Evolutionary conservation across 2,329 filamentous ascomycete genomes (phyloP), one percentile per base, ranked within the genome.

Genomic region (Orbilia oligospora): DNA sequence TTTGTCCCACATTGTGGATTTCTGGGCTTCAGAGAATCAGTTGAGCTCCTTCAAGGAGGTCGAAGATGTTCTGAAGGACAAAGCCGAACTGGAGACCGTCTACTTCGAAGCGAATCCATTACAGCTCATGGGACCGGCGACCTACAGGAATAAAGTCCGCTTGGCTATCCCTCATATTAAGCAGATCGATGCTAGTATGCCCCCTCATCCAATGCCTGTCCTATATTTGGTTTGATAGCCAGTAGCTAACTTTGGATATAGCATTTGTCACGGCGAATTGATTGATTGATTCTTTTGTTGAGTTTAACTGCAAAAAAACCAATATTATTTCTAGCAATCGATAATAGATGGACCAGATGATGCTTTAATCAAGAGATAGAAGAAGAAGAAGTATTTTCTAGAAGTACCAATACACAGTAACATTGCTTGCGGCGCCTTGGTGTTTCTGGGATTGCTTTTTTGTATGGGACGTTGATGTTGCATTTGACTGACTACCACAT

Each of bases 131-230:
- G 90, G 89, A 3, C 92, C 92, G n/a, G 92, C 93, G 0, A 85
- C 97, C 79, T 99, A 99, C 85, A 88, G 96, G 83, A 98, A 97
- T 86, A 99, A 99, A 86, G 90, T 99, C 51, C 89, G 91, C 76
- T 85, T 99, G 84, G 92, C 94, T 38, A 85, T 99, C 84, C 96
- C 96, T 72, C 92, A 96, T 84, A 87, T 99, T 66, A 89, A 89
- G 83, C 94, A 99, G 87, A 97, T 99, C 84, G 96, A 99, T 89
- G 96, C 96, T 76, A 97, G 95, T 97, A 87, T 90, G 94, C 93
- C 27, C 16, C 12, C 18, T 6, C 6, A 4, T 10, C 48, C 41
- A 6, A 18, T 53, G 44, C 22, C 48, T 24, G 2, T 14, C 4
- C 10, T 9, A 24, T 14, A 22, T 33, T 22, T n/a, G 22, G 6